Evolutionary conservation across 1,139 yeast genomes (phyloP).

Genomic region (Saccharomyces pastorianus): DNA sequence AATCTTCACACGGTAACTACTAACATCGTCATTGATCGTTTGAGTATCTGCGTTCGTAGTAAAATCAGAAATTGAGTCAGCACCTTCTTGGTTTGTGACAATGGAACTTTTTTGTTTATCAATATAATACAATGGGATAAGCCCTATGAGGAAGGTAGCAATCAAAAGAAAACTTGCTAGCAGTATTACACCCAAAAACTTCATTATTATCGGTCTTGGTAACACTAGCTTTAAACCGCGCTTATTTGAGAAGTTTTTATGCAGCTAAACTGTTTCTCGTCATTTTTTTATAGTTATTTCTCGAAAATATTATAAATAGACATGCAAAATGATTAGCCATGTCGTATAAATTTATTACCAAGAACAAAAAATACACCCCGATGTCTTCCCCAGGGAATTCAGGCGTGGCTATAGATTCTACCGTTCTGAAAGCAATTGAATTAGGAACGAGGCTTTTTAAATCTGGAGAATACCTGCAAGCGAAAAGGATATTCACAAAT

Average conservation of each 20-base stretch:
- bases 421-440: slow-evolving; percentile 20
- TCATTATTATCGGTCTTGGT: slow-evolving; percentile 6
- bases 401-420: not conserved
- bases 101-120: slow-evolving; percentile 7
- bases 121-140: slow-evolving; percentile 31
- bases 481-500: slow-evolving; percentile 24
- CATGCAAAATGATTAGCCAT: not conserved
- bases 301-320: not conserved
- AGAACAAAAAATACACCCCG: not conserved
- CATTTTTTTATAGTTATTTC: not conserved
- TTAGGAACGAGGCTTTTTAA: slow-evolving; percentile 26
- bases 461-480: slow-evolving; percentile 20
- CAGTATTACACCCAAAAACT: slow-evolving; percentile 12
- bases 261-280: not conserved
- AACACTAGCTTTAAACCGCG: not conserved
- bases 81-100: slow-evolving; percentile 16
- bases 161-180: slow-evolving; percentile 16
- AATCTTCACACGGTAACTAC: slow-evolving; percentile 3
- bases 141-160: slow-evolving; percentile 32
- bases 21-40: not conserved
- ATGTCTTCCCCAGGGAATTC: not conserved
- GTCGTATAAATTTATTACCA: not conserved
- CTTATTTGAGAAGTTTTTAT: not conserved
- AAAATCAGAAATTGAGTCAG: not conserved
- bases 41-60: not conserved